Evolutionary conservation across 257 asterid genomes (phyloP).

Genomic region (Fraxinus cuspidata): DNA sequence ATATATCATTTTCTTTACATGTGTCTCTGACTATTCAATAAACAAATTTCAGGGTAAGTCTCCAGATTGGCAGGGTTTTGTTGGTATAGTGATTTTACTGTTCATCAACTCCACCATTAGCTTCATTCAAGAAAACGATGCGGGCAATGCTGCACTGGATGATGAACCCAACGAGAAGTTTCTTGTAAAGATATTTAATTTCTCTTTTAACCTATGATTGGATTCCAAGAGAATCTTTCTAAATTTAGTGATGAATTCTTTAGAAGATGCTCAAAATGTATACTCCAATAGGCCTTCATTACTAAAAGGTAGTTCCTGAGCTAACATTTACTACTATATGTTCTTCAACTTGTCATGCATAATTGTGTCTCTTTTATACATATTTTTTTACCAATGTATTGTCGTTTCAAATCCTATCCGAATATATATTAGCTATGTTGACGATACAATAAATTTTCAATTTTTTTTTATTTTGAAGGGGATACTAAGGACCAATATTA

Average conservation of each 20-base stretch:
- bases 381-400: conserved; percentile 2
- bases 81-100: conserved; percentile 53
- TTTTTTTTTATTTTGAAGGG: too few species aligned
- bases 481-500: too few species aligned
- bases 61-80: conserved; percentile 78
- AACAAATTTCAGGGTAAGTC: conserved; percentile 49
- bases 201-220: conserved; percentile 76
- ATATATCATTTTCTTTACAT: neutral
- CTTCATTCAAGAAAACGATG: conserved; percentile 70
- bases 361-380: neutral
- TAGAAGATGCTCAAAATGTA: conserved; percentile 50
- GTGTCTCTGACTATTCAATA: conserved; percentile 3
- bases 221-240: conserved; percentile 60
- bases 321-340: neutral
- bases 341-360: neutral
- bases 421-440: too few species aligned
- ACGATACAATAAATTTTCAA: too few species aligned
- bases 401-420: neutral
- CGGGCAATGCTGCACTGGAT: conserved; percentile 63
- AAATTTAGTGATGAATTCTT: conserved; percentile 43
- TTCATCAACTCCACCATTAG: conserved; percentile 71
- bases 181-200: conserved; percentile 62
- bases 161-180: conserved; percentile 40
- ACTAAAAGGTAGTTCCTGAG: conserved; percentile 51
- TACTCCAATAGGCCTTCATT: conserved; percentile 55